Evolutionary conservation across 257 asterid species (phyloP).

Genomic region (Solanum commersonii): DNA sequence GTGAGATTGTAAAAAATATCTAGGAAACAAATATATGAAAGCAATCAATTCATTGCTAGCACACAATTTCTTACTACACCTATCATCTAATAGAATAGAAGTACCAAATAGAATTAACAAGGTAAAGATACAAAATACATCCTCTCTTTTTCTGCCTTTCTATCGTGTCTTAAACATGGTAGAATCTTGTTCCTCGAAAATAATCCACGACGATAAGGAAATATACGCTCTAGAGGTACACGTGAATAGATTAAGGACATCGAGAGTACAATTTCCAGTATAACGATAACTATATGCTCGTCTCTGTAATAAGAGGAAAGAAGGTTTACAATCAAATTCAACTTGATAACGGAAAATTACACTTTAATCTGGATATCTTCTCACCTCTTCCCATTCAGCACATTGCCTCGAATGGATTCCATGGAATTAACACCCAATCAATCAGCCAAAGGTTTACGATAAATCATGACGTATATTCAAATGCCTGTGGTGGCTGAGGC

Average conservation of each 20-base stretch:
- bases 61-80: background rate
- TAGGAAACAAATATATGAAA: background rate
- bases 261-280: background rate
- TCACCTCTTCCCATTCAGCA: background rate
- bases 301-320: background rate
- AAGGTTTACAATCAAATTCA: background rate
- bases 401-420: background rate
- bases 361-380: background rate
- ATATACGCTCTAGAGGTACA: background rate
- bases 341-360: background rate
- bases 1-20: background rate
- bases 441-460: background rate
- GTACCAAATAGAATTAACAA: background rate
- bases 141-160: background rate
- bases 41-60: background rate
- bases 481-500: slow-evolving; percentile 88
- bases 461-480: slow-evolving; percentile 56
- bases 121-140: background rate
- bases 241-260: background rate
- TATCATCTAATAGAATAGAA: too few relatives aligned
- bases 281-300: background rate
- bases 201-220: background rate
- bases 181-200: background rate
- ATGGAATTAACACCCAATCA: background rate
- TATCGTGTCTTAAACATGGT: background rate